Evolutionary conservation across 1,284 basidiomycete genomes (phyloP), one percentile per base, ranked within the genome.

Genomic region (Ustilago hordei): DNA sequence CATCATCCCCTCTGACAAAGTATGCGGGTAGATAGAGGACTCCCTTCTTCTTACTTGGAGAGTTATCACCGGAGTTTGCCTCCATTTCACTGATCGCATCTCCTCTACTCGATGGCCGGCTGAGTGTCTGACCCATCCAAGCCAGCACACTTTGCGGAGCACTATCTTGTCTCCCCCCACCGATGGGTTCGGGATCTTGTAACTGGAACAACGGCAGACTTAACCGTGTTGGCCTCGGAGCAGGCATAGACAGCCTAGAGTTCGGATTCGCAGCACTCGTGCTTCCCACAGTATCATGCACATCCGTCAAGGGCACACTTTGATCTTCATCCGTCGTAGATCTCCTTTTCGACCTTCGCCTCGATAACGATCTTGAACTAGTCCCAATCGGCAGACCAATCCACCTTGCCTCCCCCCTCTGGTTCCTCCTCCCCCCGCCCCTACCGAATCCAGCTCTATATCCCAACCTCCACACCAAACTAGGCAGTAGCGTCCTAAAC

Each of bases 21-120:
- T 80, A 81, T 2, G 80, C 80, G 0, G 80, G 80, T 17, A 81
- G 56, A 32, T 81, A 81, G 12, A 81, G 66, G 0, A 75, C 57
- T 8, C 75, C 78, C 31, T 69, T 70, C 54, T 74, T 78, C 60
- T 78, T 80, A 54, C 54, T 55, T 5, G 76, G 60, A 50, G 69
- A 8, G 39, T 41, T 50, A 39, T 70, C 55, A 4, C n/a, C 35
- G 0, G 60, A 17, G 23, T 75, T 67, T 12, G 64, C 64, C 28
- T 70, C 69, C 43, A 70, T 59, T 47, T 75, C 68, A 41, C 65
- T 56, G 32, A 69, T 69, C 8, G 45, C 64, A 39, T 77, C 80
- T 31, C 62, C 64, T 15, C 80, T n/a, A 45, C 43, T 50, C 39
- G 69, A 78, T 23, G 78, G 69, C 3, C 77, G 48, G 4, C 69